Evolutionary conservation across 768 basidiomycete genomes (phyloP), one percentile per base, ranked within the genome.

Genomic region (Nidularia pulvinata): DNA sequence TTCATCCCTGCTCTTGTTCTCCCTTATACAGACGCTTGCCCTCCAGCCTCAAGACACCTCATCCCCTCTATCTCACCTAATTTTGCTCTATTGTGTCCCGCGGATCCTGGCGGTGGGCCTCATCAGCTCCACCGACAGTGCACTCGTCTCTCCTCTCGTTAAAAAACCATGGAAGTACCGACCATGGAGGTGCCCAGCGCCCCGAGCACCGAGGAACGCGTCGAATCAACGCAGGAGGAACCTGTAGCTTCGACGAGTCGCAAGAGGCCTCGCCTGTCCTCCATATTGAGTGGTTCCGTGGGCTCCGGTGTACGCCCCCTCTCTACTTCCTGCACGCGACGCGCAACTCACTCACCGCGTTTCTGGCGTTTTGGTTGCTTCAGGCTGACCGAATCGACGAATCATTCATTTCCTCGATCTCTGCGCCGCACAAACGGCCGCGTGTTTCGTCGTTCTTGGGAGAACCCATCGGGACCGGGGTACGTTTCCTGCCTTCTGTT

Each of bases 251-350:
- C 62, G 13, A 52, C 54, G 14, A 61, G 63, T n/a, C 56, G 65
- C 46, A 69, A 72, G 48, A 63, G 70, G 33, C 69, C 69, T 52
- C 67, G 69, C 13, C 14, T 70, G 34, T 70, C 71, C 43, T 64
- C 66, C 7, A 57, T 42, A 42, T 42, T 64, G 51, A 60, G 62
- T 36, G 51, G 61, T 22, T 60, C 60, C 13, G 60, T 65, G 22
- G 46, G 56, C 37, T 50, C 50, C 45, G 56, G 61, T 46, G 52
- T 42, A 30, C 44, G 46, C 49, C 60, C 55, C 64, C 16, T 42
- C 39, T 42, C 16, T 42, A 42, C 39, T 42, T 42, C 39, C 25
- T 42, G 13, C 39, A 13, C 16, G 13, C 39, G 16, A 42, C 11
- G 13, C 39, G 13, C 39, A 42, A 19, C 39, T 42, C 11, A 42